Percentiles rank a stretch among this genome's conserved stretches.
Conservation (phyloP, 371 early-diverging fungal species). For the Rhizopus stolonifer region DNA sequence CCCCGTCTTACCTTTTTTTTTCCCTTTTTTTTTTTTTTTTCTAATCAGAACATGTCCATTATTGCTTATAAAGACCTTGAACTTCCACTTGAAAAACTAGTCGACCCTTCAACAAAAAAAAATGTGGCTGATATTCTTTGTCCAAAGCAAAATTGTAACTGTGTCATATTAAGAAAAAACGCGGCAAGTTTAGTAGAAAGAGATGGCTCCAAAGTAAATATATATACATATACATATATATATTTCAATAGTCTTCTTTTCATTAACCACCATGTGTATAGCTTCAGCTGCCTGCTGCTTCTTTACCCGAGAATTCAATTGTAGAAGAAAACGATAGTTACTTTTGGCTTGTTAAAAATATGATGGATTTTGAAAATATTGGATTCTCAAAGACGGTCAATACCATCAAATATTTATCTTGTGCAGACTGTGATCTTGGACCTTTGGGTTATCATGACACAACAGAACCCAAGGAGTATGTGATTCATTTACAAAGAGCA, state of each 20-base stretch:
- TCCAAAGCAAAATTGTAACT: conserved; percentile 39
- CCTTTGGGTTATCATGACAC: conserved; percentile 73
- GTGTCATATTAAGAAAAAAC: conserved; percentile 39
- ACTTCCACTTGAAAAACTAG: conserved; percentile 25
- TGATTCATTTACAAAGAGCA: conserved; percentile 53
- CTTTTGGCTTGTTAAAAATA: conserved; percentile 61
- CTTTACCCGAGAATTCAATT: conserved; percentile 20
- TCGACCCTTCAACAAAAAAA: conserved; percentile 21
- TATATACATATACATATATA: not conserved
- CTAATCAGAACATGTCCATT: too few species aligned
- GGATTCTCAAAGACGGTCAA: conserved; percentile 71
- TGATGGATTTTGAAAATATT: conserved; percentile 79
- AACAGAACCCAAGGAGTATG: conserved; percentile 45
- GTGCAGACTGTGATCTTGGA: conserved; percentile 82
- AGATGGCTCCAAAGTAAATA: conserved; percentile 37
- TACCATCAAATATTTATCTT: conserved; percentile 65
- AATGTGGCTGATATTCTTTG: conserved; percentile 42
- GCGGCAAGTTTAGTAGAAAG: conserved; percentile 39
- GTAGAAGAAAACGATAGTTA: conserved; percentile 21
- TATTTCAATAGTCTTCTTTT: not conserved
- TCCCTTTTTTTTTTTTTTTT: too few species aligned
- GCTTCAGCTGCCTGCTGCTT: conserved; percentile 28
- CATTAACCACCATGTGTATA: not conserved
- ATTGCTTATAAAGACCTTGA: conserved; percentile 25
- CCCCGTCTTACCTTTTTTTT: too few species aligned